Evolutionary conservation across 192 early-diverging fungal species (phyloP).

Genomic region (Linnemannia elongata): DNA sequence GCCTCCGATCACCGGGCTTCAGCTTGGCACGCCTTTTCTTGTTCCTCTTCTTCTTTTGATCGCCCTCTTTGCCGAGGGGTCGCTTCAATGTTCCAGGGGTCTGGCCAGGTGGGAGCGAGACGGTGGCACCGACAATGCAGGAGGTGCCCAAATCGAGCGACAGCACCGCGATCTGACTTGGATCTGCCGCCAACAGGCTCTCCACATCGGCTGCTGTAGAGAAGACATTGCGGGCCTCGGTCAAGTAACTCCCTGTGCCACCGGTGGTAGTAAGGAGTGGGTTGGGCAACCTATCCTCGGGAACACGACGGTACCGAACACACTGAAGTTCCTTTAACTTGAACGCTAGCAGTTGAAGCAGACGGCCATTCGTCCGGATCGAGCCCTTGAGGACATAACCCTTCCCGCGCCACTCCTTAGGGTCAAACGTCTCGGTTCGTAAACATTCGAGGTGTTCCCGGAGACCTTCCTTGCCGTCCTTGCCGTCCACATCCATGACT

Average conservation of each 20-base stretch:
- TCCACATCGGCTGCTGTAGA: background rate
- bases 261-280: conserved; percentile 11
- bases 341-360: background rate
- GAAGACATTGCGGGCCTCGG: conserved; percentile 17
- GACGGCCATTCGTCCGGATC: background rate
- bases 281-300: conserved; percentile 4
- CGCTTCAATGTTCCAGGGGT: conserved; percentile 10
- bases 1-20: background rate
- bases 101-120: conserved; percentile 15
- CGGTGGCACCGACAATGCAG: conserved; percentile 7
- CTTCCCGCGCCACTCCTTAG: conserved; percentile 5
- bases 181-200: background rate
- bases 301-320: conserved; percentile 2
- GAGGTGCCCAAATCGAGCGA: conserved; percentile 13
- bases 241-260: conserved; percentile 4
- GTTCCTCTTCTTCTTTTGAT: conserved; percentile 2
- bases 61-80: background rate
- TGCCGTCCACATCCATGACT: conserved; percentile 11
- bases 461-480: conserved; percentile 12
- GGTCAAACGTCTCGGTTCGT: conserved; percentile 11
- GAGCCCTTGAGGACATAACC: background rate
- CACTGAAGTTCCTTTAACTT: conserved; percentile 2
- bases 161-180: conserved; percentile 10
- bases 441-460: conserved; percentile 1
- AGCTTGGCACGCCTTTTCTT: background rate